These are phyloP conservation scores for Phytophthora niederhauseri DNA, from an alignment of 352 stramenopile species.

Conservation along the genomic window DNA sequence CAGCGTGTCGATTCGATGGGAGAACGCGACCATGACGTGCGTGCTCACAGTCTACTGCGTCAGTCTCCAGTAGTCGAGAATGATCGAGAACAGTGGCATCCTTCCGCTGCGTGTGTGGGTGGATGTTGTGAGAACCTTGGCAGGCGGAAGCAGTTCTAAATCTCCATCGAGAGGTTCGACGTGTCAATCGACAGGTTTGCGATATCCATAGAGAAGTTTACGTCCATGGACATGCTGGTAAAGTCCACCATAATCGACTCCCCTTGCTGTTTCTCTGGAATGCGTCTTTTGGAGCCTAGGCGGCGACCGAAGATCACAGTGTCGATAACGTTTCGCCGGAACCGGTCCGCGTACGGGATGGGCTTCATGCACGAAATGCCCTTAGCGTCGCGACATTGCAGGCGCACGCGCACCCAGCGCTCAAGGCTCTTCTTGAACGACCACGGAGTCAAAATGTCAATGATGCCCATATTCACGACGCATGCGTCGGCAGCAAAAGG, in stretches of 20 bases:
- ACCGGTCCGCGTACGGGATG: constrained; percentile 81
- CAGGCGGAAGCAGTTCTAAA: constrained; percentile 21
- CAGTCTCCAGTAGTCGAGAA: constrained; percentile 56
- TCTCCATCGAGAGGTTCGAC: constrained; percentile 61
- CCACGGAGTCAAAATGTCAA: constrained; percentile 97
- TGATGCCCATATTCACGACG: constrained; percentile 96
- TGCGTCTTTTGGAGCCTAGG: constrained; percentile 40
- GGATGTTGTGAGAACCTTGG: constrained; percentile 13
- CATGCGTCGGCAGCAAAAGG: constrained; percentile 69
- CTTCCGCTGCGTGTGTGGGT: constrained; percentile 18
- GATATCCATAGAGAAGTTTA: constrained; percentile 49
- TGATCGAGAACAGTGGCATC: constrained; percentile 28
- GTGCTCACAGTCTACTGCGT: constrained; percentile 76
- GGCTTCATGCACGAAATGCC: constrained; percentile 89
- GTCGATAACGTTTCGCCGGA: constrained; percentile 86
- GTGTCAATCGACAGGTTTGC: constrained; percentile 43
- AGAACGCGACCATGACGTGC: constrained; percentile 78
- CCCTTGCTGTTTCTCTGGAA: constrained; percentile 43
- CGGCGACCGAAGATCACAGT: constrained; percentile 80
- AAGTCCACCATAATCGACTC: constrained; percentile 89
- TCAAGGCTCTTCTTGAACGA: constrained; percentile 94
- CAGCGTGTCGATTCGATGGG: constrained; percentile 77
- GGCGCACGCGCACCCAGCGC: constrained; percentile 80
- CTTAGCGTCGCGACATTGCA: constrained; percentile 77
- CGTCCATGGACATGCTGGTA: constrained; percentile 59